Evolutionary conservation across 768 basidiomycete genomes (phyloP).

Genomic region (Xerocomus spinulosus): DNA sequence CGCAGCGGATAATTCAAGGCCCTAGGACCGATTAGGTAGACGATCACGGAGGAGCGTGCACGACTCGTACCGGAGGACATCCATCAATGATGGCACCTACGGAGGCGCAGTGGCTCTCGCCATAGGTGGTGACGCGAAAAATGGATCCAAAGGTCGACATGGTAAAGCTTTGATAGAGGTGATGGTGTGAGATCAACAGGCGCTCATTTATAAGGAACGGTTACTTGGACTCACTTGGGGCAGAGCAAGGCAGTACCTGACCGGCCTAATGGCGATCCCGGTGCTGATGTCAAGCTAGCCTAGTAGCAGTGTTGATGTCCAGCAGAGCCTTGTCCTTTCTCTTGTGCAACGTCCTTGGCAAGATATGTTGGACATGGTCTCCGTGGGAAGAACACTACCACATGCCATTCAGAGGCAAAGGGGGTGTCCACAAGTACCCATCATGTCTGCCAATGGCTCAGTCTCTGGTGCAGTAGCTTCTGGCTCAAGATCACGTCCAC

Average conservation of each 20-base stretch:
- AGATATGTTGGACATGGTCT: too few relatives aligned
- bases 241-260: constrained; percentile 21
- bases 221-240: constrained; percentile 1
- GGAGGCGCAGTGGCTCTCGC: constrained; percentile 95
- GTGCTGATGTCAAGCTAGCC: not conserved
- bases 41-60: constrained; percentile 1
- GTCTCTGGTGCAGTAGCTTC: constrained; percentile 28
- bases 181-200: constrained; percentile 12
- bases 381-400: constrained; percentile 22
- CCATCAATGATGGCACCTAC: constrained; percentile 98
- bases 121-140: constrained; percentile 95
- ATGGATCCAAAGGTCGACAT: constrained; percentile 95
- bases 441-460: constrained; percentile 27
- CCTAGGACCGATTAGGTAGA: constrained; percentile 45
- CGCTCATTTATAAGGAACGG: constrained; percentile 21
- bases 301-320: not conserved
- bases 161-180: constrained; percentile 2
- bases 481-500: constrained; percentile 58
- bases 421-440: not conserved
- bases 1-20: constrained; percentile 67
- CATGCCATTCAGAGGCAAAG: not conserved
- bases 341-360: too few relatives aligned
- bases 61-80: constrained; percentile 77
- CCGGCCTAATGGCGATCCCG: constrained; percentile 17
- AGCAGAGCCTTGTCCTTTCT: constrained; percentile 1